Evolutionary conservation across 345 rosid species (phyloP).

Genomic region (Eucalyptus cloeziana): DNA sequence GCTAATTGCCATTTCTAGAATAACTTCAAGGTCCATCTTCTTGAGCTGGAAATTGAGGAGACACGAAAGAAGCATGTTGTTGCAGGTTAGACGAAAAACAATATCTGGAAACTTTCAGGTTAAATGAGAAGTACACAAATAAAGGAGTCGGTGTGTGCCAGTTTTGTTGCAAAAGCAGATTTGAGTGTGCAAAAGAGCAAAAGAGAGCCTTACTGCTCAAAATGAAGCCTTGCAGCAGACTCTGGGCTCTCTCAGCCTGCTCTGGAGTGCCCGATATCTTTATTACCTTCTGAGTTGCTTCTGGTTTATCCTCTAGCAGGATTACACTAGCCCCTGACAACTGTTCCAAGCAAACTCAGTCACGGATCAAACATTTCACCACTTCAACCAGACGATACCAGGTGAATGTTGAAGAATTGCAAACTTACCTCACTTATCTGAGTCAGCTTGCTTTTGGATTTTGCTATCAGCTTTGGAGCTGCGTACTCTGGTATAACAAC

Average conservation of each 20-base stretch:
- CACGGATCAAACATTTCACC: neutral
- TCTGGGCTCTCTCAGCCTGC: constrained; percentile 95
- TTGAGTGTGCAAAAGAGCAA: neutral
- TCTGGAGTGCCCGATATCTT: constrained; percentile 93
- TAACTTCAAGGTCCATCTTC: neutral
- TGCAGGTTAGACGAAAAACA: neutral
- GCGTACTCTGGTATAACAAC: constrained; percentile 82
- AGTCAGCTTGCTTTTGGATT: constrained; percentile 82
- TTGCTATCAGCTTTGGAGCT: constrained; percentile 74
- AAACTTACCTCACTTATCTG: constrained; percentile 88
- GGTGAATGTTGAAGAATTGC: neutral
- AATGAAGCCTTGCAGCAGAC: constrained; percentile 94
- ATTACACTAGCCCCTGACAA: constrained; percentile 87
- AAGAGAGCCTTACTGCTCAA: constrained; percentile 67
- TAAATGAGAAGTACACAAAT: neutral
- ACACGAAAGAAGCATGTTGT: neutral
- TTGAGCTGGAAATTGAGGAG: neutral
- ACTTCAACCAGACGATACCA: neutral
- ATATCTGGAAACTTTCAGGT: neutral
- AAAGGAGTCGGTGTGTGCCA: neutral
- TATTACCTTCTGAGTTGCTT: constrained; percentile 56
- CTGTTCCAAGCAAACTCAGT: constrained; percentile 20
- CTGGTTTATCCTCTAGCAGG: constrained; percentile 66
- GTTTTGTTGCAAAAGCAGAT: neutral
- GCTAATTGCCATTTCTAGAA: neutral